Percentiles rank a stretch among this genome's conserved stretches.
Conservation (phyloP, 2,329 filamentous ascomycete genomes). For the Elsinoe ampelina region DNA sequence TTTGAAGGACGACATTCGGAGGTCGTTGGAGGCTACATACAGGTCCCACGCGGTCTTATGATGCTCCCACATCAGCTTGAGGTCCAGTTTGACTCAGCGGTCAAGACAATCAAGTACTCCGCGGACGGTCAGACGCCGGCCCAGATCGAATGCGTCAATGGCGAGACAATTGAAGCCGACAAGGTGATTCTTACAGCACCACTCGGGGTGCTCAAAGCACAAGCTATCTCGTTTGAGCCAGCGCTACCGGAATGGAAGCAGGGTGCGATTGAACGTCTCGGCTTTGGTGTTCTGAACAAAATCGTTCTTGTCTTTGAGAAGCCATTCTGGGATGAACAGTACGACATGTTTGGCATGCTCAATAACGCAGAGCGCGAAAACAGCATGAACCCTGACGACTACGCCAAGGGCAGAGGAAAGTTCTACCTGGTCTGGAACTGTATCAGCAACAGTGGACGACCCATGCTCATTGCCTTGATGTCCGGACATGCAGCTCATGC, state of each 20-base stretch:
- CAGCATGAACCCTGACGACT: conserved; percentile 71
- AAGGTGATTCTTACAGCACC: conserved; percentile 84
- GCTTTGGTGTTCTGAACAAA: conserved; percentile 93
- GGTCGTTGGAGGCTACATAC: conserved; percentile 87
- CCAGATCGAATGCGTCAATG: conserved; percentile 66
- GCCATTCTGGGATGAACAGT: conserved; percentile 80
- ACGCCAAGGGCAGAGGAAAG: conserved; percentile 68
- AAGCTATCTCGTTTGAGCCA: conserved; percentile 74
- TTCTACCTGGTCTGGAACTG: conserved; percentile 99
- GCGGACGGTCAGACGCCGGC: conserved; percentile 35
- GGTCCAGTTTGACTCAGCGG: conserved; percentile 62
- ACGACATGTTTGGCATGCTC: conserved; percentile 90
- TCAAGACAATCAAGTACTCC: conserved; percentile 62
- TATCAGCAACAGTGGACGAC: conserved; percentile 77
- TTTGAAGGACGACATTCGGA: conserved; percentile 93
- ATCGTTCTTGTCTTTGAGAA: conserved; percentile 79
- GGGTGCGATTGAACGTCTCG: conserved; percentile 70
- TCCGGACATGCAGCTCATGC: conserved; percentile 88
- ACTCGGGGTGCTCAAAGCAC: conserved; percentile 82
- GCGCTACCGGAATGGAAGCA: conserved; percentile 80
- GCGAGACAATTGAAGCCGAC: conserved; percentile 70
- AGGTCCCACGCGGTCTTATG: conserved; percentile 78
- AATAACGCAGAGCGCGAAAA: conserved; percentile 60
- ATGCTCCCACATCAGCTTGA: conserved; percentile 68
- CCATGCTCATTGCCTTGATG: conserved; percentile 82